phyloP scores from a whole-genome alignment of 1,284 basidiomycete genomes.

The Tremellales sp. region DNA sequence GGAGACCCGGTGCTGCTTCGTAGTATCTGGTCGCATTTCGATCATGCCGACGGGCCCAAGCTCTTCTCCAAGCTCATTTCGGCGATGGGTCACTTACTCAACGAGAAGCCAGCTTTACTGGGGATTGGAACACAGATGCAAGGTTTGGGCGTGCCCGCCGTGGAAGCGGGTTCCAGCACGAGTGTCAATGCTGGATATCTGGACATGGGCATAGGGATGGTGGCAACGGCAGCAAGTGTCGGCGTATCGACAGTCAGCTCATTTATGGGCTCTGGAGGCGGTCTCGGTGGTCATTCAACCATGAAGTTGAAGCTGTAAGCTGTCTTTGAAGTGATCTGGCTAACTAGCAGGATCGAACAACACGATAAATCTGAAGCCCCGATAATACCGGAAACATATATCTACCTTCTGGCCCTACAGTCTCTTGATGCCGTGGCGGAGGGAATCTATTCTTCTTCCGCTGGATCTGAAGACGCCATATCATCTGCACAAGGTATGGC shows the following conservation, averaged over 20 bases:
- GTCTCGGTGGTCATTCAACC: conserved; percentile 66
- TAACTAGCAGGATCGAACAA: conserved; percentile 73
- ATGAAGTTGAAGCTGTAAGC: conserved; percentile 82
- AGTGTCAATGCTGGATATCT: conserved; percentile 46
- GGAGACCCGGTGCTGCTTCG: conserved; percentile 76
- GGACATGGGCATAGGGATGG: conserved; percentile 73
- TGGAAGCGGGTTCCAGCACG: conserved; percentile 15
- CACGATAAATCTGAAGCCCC: conserved; percentile 94
- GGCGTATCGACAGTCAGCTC: conserved; percentile 70
- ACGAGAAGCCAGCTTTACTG: conserved; percentile 77
- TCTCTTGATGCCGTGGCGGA: conserved; percentile 83
- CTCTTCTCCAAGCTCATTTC: conserved; percentile 77
- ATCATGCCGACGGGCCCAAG: conserved; percentile 59
- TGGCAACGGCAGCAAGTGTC: conserved; percentile 73
- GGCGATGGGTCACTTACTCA: conserved; percentile 74
- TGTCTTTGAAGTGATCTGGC: conserved; percentile 10
- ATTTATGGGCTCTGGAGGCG: conserved; percentile 61
- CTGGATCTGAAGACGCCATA: conserved; percentile 33
- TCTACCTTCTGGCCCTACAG: conserved; percentile 86
- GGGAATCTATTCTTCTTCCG: conserved; percentile 69
- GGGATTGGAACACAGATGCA: conserved; percentile 75
- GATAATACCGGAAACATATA: conserved; percentile 82
- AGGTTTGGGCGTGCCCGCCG: conserved; percentile 61
- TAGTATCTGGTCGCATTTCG: conserved; percentile 75
- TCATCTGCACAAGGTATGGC: conserved; percentile 66